A percentile compares a stretch with the other conserved stretches of the same genome.
phyloP scores from a whole-genome alignment of 179 eudicot genomes.

The Vitellaria paradoxa region DNA sequence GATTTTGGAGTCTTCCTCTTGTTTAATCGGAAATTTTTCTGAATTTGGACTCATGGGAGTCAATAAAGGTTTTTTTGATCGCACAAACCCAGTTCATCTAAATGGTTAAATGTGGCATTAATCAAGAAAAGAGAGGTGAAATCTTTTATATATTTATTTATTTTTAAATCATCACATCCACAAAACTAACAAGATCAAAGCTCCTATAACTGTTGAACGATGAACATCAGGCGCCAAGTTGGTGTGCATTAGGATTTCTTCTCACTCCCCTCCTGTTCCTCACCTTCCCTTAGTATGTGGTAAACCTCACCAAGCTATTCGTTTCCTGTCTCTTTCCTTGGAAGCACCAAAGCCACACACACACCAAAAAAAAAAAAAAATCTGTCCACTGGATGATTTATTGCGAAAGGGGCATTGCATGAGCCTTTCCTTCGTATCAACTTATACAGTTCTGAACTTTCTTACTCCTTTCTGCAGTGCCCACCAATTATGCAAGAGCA shows the following conservation, averaged over 20 bases:
- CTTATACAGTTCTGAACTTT: not conserved
- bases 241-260: too few relatives aligned
- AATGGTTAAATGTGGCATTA: too few relatives aligned
- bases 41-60: not conserved
- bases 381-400: not conserved
- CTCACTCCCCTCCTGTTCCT: too few relatives aligned
- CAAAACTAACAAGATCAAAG: not conserved
- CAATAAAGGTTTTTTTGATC: not conserved
- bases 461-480: conserved; percentile 45
- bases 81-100: too few relatives aligned
- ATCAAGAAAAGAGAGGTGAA: too few relatives aligned
- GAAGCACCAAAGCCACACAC: too few relatives aligned
- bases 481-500: conserved; percentile 68
- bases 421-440: not conserved
- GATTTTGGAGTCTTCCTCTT: not conserved
- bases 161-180: not conserved
- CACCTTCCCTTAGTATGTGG: too few relatives aligned
- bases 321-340: too few relatives aligned
- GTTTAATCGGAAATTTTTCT: not conserved
- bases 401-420: not conserved
- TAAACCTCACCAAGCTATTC: not conserved
- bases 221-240: not conserved
- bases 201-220: not conserved
- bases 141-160: not conserved
- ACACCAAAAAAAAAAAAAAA: too few relatives aligned